Evolutionary conservation across 495 filamentous ascomycete genomes (phyloP), one percentile per base, ranked within the genome.

Genomic region (Penicillium dipodomyicola): DNA sequence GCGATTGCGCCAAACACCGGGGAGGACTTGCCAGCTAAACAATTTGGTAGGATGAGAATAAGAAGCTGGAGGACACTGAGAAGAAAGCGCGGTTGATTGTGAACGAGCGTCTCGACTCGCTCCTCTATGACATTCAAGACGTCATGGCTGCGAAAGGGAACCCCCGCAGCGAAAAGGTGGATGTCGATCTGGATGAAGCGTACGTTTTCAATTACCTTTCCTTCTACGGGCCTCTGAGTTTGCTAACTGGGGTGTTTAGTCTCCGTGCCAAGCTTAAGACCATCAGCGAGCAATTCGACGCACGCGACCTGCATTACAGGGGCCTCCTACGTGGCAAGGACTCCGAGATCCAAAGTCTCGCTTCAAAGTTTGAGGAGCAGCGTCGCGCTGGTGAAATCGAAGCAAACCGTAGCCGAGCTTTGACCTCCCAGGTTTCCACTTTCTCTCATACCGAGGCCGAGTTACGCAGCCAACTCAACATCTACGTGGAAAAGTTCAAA

Each of bases 401-500:
- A 73, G 73, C 83, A 15, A 77, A 77, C 39, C 87, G 90, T 49
- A 90, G 91, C 56, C 86, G 90, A 39, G 87, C 91, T 59, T 74
- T 98, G 32, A 96, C 90, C 55, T 79, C 85, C 5, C 95, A 98
- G 68, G 95, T 97, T 27, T 89, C 91, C 40, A 96, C 95, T 0
- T 97, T 97, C 70, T 91, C 92, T 12, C 92, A 97, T 71, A 97
- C 94, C 6, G 94, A 98, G 72, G 86, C 87, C 27, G 94, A 98
- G 65, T 79, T 98, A 49, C 80, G 94, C 49, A 95, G 89, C 64
- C 94, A 98, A 68, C 84, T 98, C 61, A 97, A 96, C 71, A 94
- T 97, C 61, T 98, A 98, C 61, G 95, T 97, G 9, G 94, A 98
- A 71, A 98, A 98, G 72, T 98, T 97, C 77, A 97, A 97, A 77